Base-by-base conservation (phyloP, 192 early-diverging fungal genomes). In the Entomortierella chlamydospora region DNA sequence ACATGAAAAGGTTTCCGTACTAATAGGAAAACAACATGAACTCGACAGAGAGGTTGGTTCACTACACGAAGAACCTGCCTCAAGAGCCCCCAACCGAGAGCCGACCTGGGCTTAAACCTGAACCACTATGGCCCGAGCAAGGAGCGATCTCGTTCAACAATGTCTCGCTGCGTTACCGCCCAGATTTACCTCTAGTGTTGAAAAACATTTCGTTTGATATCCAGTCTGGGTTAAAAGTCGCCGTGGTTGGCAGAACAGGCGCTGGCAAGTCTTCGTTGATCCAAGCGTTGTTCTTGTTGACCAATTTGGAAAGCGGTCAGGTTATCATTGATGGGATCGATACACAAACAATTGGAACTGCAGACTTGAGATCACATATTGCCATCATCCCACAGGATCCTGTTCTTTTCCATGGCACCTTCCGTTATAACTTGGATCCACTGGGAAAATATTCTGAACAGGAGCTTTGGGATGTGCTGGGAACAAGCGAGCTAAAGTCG, bases 331-430 rank as follows among this genome's bases (percentile, higher is more conserved):
- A 98, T 66, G 90, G 85, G 29, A 82, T 96, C 34, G 88, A 97
- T 63, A 93, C 97, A 54, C 66, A 84, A 0, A 74, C 81, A 9
- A 72, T 97, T 39, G 90, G 92, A 3, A 77, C 94, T 61, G 86
- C 90, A 50, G 91, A 95, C 49, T 84, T 98, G 71, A 87, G 97
- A 25, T 79, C 86, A 22, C 82, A 86, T 45, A 68, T 99, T 31
- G 92, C 93, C 0, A 93, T 99, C 25, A 95, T 99, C 61, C 95
- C 96, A 31, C 95, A 99, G 83, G 87, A 86, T 41, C 87, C 87
- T 15, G 76, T 84, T 13, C 61, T 87, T 28, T 83, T 87, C 68
- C 82, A 83, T 53, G 88, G 88, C 8, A 87, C 73, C 39, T 91
- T 81, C 70, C 86, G 70, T 55, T 86, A 81, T 61, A 91, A 91